Conservation (phyloP, 371 early-diverging fungal species). For the Parasitella parasitica region DNA sequence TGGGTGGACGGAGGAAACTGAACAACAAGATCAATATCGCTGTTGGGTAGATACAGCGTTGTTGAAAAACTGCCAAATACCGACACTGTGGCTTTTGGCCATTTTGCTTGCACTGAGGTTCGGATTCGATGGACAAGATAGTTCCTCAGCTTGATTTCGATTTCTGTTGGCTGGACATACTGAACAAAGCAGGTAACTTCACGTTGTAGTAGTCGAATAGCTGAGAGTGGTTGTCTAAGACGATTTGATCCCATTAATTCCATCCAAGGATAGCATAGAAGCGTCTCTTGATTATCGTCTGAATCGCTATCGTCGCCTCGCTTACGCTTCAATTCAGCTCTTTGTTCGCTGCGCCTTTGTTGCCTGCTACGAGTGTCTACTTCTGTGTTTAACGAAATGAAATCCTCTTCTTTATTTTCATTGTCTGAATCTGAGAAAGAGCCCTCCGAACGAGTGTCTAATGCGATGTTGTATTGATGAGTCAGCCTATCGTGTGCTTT, state of each 20-base stretch:
- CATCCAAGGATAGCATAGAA: constrained; percentile 26
- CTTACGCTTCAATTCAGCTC: constrained; percentile 6
- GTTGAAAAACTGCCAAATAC: constrained; percentile 91
- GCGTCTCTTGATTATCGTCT: neutral
- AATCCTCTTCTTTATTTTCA: constrained; percentile 20
- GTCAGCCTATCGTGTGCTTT: too few relatives aligned
- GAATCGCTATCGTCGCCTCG: neutral
- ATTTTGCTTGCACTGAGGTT: constrained; percentile 41
- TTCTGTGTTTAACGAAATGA: constrained; percentile 20
- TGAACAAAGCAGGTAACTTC: constrained; percentile 31
- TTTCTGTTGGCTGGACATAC: constrained; percentile 77
- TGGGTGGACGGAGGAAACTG: constrained; percentile 22
- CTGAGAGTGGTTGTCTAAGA: neutral
- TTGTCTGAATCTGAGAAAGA: neutral
- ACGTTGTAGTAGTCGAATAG: constrained; percentile 13
- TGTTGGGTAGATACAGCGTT: constrained; percentile 68
- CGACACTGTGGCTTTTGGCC: constrained; percentile 44
- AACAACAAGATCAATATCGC: constrained; percentile 84
- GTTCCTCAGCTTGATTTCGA: constrained; percentile 75
- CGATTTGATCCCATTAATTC: constrained; percentile 1
- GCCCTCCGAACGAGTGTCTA: too few relatives aligned
- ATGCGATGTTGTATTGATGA: too few relatives aligned
- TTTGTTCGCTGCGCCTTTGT: constrained; percentile 15
- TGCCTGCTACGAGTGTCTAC: constrained; percentile 18
- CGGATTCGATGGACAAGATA: constrained; percentile 67